A percentile compares a stretch with the other conserved stretches of the same genome.
Conservation (phyloP, 208 protist genomes). For the Acanthamoeba sp. region DNA sequence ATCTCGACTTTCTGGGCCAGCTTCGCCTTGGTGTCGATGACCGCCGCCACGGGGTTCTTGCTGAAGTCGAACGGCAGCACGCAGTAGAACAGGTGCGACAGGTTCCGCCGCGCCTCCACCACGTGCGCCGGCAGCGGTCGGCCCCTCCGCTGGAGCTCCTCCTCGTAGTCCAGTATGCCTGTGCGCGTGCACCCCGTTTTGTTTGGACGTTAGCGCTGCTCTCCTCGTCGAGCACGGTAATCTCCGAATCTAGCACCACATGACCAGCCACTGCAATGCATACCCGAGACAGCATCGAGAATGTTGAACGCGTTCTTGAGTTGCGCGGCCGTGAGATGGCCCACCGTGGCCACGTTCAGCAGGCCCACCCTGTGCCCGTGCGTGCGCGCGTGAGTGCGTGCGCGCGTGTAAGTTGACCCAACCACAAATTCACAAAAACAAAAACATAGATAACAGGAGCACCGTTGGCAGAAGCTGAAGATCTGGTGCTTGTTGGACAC, state of each 20-base stretch:
- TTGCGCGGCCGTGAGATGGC: neutral
- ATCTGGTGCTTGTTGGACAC: neutral
- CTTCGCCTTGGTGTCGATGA: neutral
- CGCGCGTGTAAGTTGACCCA: neutral
- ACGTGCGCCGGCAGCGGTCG: neutral
- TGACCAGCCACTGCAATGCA: neutral
- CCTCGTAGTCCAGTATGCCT: neutral
- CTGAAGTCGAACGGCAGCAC: conserved; percentile 47
- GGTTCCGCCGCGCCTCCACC: neutral
- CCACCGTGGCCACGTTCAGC: neutral
- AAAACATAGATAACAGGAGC: too few relatives aligned
- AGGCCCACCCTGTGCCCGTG: neutral
- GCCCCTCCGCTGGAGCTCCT: neutral
- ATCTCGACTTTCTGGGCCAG: neutral
- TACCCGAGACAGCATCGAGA: neutral
- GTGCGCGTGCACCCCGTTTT: neutral
- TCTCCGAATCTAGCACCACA: too few relatives aligned
- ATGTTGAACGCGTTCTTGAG: neutral
- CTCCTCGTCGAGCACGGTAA: neutral
- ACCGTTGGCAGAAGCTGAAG: neutral
- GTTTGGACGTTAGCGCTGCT: too few relatives aligned
- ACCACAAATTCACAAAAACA: neutral
- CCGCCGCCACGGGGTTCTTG: neutral
- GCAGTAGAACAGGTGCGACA: conserved; percentile 18
- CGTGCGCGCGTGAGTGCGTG: too few relatives aligned